Evolutionary conservation across 768 basidiomycete genomes (phyloP).

Genomic region (Lactarius evosmus): DNA sequence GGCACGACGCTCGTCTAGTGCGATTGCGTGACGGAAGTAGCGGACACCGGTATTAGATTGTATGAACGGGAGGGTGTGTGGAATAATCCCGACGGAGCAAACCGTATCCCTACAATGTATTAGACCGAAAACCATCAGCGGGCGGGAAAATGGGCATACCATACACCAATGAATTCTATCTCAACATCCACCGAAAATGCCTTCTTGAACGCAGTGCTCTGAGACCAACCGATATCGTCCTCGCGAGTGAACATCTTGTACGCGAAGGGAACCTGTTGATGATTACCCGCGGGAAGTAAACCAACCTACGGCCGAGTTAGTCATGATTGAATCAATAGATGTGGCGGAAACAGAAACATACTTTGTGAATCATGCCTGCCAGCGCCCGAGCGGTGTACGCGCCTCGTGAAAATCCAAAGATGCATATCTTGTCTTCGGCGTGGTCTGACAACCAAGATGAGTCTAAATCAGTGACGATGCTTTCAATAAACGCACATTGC

Average conservation of each 20-base stretch:
- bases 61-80: conserved; percentile 63
- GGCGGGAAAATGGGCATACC: conserved; percentile 39
- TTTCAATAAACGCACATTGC: conserved; percentile 48
- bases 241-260: conserved; percentile 67
- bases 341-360: conserved; percentile 26
- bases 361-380: conserved; percentile 74
- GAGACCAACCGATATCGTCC: conserved; percentile 56
- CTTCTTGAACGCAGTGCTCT: conserved; percentile 67
- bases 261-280: conserved; percentile 77
- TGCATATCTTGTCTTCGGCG: conserved; percentile 70
- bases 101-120: conserved; percentile 61
- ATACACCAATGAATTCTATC: conserved; percentile 72
- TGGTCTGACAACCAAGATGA: conserved; percentile 42
- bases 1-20: conserved; percentile 66
- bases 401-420: conserved; percentile 80
- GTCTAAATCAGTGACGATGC: background rate
- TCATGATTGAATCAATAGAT: background rate
- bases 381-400: conserved; percentile 68
- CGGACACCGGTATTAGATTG: conserved; percentile 56
- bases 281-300: conserved; percentile 63
- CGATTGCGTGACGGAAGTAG: conserved; percentile 66
- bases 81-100: conserved; percentile 63
- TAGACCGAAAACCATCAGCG: background rate
- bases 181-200: conserved; percentile 73
- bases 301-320: conserved; percentile 47